These are phyloP conservation scores for Penicillium paxilli DNA, from an alignment of 495 filamentous ascomycete species.

Conservation along the genomic window DNA sequence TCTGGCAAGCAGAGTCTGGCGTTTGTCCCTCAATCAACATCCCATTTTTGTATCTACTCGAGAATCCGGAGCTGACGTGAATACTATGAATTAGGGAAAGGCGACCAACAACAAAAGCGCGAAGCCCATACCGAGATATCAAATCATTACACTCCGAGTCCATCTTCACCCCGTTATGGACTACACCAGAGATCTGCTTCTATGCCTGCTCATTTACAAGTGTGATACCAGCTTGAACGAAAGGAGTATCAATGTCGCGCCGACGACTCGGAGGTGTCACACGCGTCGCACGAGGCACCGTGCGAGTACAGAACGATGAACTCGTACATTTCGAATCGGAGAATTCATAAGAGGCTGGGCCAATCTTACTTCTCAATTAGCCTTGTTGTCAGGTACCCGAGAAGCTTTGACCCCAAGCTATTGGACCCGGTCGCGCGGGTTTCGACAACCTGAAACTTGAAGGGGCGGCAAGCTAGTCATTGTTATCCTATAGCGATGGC, in stretches of 20 bases:
- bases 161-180: not conserved
- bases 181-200: not conserved
- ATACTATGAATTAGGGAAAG: too few species aligned
- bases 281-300: not conserved
- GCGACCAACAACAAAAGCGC: not conserved
- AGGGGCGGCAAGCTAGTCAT: not conserved
- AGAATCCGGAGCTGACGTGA: too few species aligned
- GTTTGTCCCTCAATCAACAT: not conserved
- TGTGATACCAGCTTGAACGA: not conserved
- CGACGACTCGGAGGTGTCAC: not conserved
- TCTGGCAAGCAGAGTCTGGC: not conserved
- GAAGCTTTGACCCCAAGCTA: constrained; percentile 12
- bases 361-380: not conserved
- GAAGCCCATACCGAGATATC: not conserved
- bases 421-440: constrained; percentile 10
- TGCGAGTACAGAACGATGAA: not conserved
- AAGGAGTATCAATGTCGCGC: not conserved
- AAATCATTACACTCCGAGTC: too few species aligned
- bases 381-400: constrained; percentile 2
- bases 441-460: constrained; percentile 6
- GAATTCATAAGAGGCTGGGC: not conserved
- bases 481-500: not conserved
- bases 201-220: not conserved
- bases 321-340: not conserved
- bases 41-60: not conserved